Conservation (phyloP, 1,284 basidiomycete species). For the Leccinum subatratum region DNA sequence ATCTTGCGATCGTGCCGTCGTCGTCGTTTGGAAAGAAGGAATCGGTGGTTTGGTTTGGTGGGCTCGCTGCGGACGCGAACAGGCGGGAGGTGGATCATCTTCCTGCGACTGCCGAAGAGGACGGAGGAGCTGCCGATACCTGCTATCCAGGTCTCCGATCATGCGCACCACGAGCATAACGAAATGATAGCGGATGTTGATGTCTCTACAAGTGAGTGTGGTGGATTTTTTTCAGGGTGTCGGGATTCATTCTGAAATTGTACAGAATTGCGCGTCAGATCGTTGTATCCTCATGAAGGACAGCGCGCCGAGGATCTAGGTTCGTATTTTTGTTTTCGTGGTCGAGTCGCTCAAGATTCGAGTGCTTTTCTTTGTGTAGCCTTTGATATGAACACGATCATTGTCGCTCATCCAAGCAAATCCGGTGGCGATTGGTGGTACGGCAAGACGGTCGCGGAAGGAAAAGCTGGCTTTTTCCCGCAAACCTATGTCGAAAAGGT, state of each 20-base stretch:
- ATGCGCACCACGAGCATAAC: constrained; percentile 31
- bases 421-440: constrained; percentile 90
- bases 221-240: background rate
- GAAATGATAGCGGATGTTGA: constrained; percentile 80
- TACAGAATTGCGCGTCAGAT: constrained; percentile 68
- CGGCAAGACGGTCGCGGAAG: constrained; percentile 66
- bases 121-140: constrained; percentile 41
- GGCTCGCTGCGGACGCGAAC: constrained; percentile 72
- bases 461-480: constrained; percentile 85
- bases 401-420: constrained; percentile 82
- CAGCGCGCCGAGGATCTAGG: constrained; percentile 85
- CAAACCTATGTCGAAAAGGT: constrained; percentile 80
- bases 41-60: constrained; percentile 88
- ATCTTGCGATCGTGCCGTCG: constrained; percentile 4
- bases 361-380: constrained; percentile 38
- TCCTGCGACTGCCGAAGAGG: constrained; percentile 54
- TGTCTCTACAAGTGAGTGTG: constrained; percentile 49
- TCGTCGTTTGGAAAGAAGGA: constrained; percentile 55
- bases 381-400: constrained; percentile 78
- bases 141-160: constrained; percentile 54
- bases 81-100: constrained; percentile 39
- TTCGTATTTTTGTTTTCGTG: constrained; percentile 35
- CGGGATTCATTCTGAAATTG: background rate
- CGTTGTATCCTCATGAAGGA: constrained; percentile 79
- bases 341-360: constrained; percentile 10